Evolutionary conservation across 192 early-diverging fungal genomes (phyloP), one percentile per base, ranked within the genome.

Genomic region (Lobosporangium transversale): DNA sequence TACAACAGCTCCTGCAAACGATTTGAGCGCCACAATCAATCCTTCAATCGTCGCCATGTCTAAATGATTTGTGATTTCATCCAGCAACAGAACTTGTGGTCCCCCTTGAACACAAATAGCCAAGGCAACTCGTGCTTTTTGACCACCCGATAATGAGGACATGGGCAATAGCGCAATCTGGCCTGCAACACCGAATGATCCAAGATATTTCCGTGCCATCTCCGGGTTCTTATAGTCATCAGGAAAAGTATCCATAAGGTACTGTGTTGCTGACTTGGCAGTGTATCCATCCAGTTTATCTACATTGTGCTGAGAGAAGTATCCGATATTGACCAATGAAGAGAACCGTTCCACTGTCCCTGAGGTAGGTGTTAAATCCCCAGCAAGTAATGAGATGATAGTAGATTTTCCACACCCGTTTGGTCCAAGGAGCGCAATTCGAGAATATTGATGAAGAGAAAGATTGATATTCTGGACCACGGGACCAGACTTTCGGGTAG

Each of bases 21-120:
- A 85, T 62, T 89, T 84, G 56, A 98, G 66, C 1, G 89, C 89
- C 0, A 89, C 83, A 24, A 90, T 82, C 30, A 97, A 79, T 12
- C 89, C 89, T 31, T 92, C 86, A 53, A 94, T 92, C 3, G 94
- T 93, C 35, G 88, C 85, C 84, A 95, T 93, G 81, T 97, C 95
- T 30, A 97, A 80, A 62, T 93, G 95, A 63, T 94, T 97, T 8
- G 94, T 95, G 57, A 92, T 90, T 62, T 94, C 93, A 75, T 94
- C 93, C 9, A 94, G 81, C 44, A 93, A 62, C 20, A 93, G 76
- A 52, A 94, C 60, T 60, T 94, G 90, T 32, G 91, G 90, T 52
- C 80, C 73, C 21, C 84, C 82, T 35, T 85, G 83, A 49, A 90
- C 80, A 71, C 90, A 86, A 8, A 88, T 69, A 2, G 92, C 91